Evolutionary conservation across 805 yeast genomes (phyloP), one percentile per base, ranked within the genome.

Genomic region (Sugiyamaella mastotermitis): DNA sequence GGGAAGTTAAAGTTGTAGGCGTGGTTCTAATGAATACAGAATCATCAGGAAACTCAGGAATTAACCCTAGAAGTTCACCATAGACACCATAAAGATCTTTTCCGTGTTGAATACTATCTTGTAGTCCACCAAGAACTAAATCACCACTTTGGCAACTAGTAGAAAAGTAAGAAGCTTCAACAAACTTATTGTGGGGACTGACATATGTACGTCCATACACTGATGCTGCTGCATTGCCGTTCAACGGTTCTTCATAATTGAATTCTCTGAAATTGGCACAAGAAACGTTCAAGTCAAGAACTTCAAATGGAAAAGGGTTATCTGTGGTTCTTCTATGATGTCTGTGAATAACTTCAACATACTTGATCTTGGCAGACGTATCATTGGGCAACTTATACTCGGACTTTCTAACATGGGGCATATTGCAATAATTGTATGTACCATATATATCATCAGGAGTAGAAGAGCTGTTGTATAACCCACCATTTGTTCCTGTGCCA

Each of bases 51-150:
- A 54, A 47, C 25, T 47, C 52, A 16, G 71, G 71, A 9, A 66
- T 34, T 32, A 63, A 50, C 1, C 53, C 56, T 11, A 66, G 42
- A 26, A 46, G 13, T 11, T 57, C 61, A 13, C 65, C 65, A 38
- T 67, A 67, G 3, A 67, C 67, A 0, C 38, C 52, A 46, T 50
- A 57, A 5, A 66, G 36, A 35, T 67, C 72, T 16, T 37, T 35
- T 21, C 72, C 72, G 40, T 67, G 72, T 30, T 56, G 47, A 33
- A 43, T 47, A 1, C 68, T 59, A 36, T 67, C 72, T n/a, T 51
- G 43, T 16, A 64, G 52, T 23, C 72, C 72, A 23, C 56, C 68
- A 14, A 47, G 49, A 11, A 69, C 58, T 37, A 67, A 55, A 39
- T 67, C 68, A 3, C 71, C 71, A 40, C 55, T 56, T 41, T 62